Conservation (phyloP, 257 asterid species). For the Lavandula angustifolia region DNA sequence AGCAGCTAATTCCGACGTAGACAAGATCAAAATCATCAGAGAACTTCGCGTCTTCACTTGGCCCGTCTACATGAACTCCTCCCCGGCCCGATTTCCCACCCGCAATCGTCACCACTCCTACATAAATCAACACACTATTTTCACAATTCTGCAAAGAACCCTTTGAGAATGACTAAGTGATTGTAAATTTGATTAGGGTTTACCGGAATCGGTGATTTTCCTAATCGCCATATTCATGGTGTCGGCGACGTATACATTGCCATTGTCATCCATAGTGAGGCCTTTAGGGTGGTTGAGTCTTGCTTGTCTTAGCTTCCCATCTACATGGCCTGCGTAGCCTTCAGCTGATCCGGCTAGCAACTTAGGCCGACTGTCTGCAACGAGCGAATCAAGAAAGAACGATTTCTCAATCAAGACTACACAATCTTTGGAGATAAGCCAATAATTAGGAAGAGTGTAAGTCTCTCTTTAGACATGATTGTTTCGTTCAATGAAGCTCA, state of each 20-base stretch:
- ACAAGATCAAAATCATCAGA: constrained; percentile 84
- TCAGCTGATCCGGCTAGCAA: constrained; percentile 86
- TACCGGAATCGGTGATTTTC: constrained; percentile 82
- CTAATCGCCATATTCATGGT: constrained; percentile 87
- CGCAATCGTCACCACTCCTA: constrained; percentile 91
- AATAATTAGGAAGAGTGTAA: no score
- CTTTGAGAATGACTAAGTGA: not conserved
- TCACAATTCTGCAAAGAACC: no score
- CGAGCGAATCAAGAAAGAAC: constrained; percentile 19
- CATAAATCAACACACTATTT: constrained; percentile 3
- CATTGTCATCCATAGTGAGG: constrained; percentile 69
- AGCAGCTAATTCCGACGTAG: constrained; percentile 74
- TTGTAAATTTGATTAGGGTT: not conserved
- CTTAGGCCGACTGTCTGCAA: constrained; percentile 88
- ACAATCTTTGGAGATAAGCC: no score
- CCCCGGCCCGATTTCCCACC: constrained; percentile 81
- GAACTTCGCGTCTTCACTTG: constrained; percentile 88
- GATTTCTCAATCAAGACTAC: no score
- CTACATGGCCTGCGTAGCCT: constrained; percentile 89
- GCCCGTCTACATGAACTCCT: constrained; percentile 94
- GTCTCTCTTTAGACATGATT: no score
- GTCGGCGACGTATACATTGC: constrained; percentile 88
- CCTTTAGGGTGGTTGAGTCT: constrained; percentile 93
- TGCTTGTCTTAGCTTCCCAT: constrained; percentile 88
- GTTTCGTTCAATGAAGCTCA: no score